Percentiles rank a stretch among this genome's conserved stretches.
Evolutionary conservation across 2,329 filamentous ascomycete species (phyloP).

Genomic region (Rhexocercosporidium sp.): DNA sequence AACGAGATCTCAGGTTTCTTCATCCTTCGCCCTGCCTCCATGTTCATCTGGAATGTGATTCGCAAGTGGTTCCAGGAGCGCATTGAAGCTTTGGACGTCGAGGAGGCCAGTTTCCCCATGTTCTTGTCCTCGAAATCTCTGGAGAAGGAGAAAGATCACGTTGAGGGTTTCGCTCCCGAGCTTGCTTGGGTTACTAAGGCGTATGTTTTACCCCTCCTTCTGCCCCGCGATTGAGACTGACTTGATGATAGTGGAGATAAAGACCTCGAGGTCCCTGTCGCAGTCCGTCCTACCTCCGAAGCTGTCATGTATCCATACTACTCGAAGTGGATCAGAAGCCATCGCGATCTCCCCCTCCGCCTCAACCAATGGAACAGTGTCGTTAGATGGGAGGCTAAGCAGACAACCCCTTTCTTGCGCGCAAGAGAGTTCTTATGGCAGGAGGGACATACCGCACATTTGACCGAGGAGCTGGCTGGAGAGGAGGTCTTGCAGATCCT

Average conservation of each 20-base stretch:
- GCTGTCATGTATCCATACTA: slow-evolving; percentile 96
- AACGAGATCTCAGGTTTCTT: slow-evolving; percentile 93
- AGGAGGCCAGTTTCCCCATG: slow-evolving; percentile 96
- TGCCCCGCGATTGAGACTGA: slow-evolving; percentile 34
- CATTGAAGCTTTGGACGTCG: slow-evolving; percentile 90
- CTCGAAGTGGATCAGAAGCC: slow-evolving; percentile 94
- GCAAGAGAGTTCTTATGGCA: slow-evolving; percentile 98
- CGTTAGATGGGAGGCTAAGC: slow-evolving; percentile 97
- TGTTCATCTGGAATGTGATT: slow-evolving; percentile 71
- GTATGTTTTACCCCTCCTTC: slow-evolving; percentile 50
- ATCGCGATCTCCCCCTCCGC: slow-evolving; percentile 90
- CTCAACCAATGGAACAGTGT: slow-evolving; percentile 98
- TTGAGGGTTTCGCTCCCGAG: slow-evolving; percentile 97
- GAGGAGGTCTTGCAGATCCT: slow-evolving; percentile 92
- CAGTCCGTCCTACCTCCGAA: slow-evolving; percentile 71
- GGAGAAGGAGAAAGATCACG: slow-evolving; percentile 82
- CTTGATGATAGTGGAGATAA: slow-evolving; percentile 73
- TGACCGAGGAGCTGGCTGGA: slow-evolving; percentile 81
- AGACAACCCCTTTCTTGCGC: slow-evolving; percentile 83
- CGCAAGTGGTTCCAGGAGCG: slow-evolving; percentile 71
- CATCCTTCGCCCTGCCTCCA: slow-evolving; percentile 77
- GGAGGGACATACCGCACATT: slow-evolving; percentile 80
- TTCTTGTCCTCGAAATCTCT: slow-evolving; percentile 93
- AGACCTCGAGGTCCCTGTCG: slow-evolving; percentile 81
- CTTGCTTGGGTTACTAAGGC: slow-evolving; percentile 88